Percentiles rank a stretch among this genome's conserved stretches.
Conservation (phyloP, 1,284 basidiomycete species). For the Tranzscheliella williamsii region DNA sequence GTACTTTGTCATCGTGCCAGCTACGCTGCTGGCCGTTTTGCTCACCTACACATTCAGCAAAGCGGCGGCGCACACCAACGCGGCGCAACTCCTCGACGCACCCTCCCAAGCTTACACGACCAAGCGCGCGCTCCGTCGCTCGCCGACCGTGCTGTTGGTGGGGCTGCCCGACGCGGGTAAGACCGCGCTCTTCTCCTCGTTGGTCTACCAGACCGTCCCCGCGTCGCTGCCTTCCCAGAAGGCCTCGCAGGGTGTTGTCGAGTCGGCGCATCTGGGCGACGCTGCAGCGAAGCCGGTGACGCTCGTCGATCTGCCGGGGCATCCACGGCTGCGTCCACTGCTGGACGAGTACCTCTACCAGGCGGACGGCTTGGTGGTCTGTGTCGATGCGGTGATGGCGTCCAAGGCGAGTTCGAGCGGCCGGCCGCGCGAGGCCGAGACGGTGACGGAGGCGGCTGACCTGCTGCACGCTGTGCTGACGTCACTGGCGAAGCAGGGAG, state of each 20-base stretch:
- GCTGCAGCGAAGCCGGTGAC: constrained; percentile 15
- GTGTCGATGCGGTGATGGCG: constrained; percentile 52
- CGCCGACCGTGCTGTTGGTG: constrained; percentile 44
- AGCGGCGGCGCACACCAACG: constrained; percentile 8
- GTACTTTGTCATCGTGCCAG: constrained; percentile 38
- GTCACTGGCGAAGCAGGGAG: constrained; percentile 28
- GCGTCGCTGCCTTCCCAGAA: constrained; percentile 45
- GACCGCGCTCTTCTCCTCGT: constrained; percentile 48
- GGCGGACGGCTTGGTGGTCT: constrained; percentile 54
- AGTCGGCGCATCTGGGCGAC: neutral
- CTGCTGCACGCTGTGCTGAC: constrained; percentile 48
- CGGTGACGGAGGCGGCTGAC: constrained; percentile 39
- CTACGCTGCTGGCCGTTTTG: constrained; percentile 33
- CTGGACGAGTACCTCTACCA: constrained; percentile 34
- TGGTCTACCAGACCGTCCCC: constrained; percentile 47
- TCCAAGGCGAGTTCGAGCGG: constrained; percentile 24
- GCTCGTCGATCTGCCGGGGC: constrained; percentile 53
- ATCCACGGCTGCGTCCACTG: constrained; percentile 46
- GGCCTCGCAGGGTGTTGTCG: constrained; percentile 22
- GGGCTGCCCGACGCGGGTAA: constrained; percentile 51
- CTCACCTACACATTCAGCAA: constrained; percentile 37
- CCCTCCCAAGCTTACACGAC: constrained; percentile 1
- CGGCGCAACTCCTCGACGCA: constrained; percentile 3
- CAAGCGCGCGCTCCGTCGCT: constrained; percentile 15
- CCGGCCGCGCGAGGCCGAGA: constrained; percentile 13